phyloP scores from a whole-genome alignment of 257 asterid species.

The Ajuga chamaepitys region DNA sequence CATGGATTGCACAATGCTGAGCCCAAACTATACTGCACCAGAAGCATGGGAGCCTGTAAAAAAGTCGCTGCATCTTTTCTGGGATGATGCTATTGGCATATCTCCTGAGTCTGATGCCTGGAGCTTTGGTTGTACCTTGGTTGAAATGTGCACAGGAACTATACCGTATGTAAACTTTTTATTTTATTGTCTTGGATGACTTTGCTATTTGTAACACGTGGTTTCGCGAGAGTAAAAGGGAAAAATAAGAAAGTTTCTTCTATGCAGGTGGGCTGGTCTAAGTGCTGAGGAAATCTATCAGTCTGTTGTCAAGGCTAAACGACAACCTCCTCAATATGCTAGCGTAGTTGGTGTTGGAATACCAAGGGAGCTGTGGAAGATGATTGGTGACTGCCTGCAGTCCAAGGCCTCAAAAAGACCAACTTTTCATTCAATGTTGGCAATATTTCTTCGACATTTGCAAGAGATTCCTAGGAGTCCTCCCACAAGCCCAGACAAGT shows the following conservation, averaged over 20 bases:
- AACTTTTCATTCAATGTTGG: slow-evolving; percentile 83
- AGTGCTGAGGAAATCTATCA: slow-evolving; percentile 87
- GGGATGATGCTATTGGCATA: slow-evolving; percentile 98
- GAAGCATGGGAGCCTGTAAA: slow-evolving; percentile 99
- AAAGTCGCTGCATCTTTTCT: slow-evolving; percentile 83
- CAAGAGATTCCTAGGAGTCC: slow-evolving; percentile 96
- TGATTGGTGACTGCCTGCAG: slow-evolving; percentile 99
- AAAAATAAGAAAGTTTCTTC: slow-evolving; percentile 18
- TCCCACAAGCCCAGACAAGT: slow-evolving; percentile 95
- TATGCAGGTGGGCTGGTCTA: slow-evolving; percentile 88
- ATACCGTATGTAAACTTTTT: slow-evolving; percentile 69
- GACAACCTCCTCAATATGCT: slow-evolving; percentile 95
- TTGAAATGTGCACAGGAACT: slow-evolving; percentile 99
- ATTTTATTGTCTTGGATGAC: slow-evolving; percentile 1
- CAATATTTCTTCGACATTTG: slow-evolving; percentile 87
- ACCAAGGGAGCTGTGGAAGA: slow-evolving; percentile 96
- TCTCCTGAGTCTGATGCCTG: slow-evolving; percentile 97
- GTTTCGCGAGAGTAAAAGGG: slow-evolving; percentile 15
- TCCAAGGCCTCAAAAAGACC: slow-evolving; percentile 84
- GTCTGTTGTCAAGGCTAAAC: slow-evolving; percentile 74
- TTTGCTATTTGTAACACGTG: slow-evolving; percentile 3
- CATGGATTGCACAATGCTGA: slow-evolving; percentile 98
- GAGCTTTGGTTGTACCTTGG: slow-evolving; percentile 99
- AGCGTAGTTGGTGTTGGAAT: slow-evolving; percentile 97
- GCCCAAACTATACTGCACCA: slow-evolving; percentile 95